Evolutionary conservation across 805 yeast genomes (phyloP).

Genomic region (Candida montana): DNA sequence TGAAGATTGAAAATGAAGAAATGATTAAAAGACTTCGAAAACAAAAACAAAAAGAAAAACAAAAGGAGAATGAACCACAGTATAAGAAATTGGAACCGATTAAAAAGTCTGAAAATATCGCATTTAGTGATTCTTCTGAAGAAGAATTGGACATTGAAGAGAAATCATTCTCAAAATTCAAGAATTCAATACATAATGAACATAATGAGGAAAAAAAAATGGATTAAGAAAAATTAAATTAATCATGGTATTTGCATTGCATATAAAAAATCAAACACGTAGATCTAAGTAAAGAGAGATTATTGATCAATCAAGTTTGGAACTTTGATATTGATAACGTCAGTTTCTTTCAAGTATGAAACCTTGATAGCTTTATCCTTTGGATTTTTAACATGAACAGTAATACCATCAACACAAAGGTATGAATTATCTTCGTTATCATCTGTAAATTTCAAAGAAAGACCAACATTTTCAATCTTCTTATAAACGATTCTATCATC

Average conservation of each 20-base stretch:
- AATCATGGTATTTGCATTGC: too few species aligned
- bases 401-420: constrained; percentile 22
- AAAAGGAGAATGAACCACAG: background rate
- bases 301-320: too few species aligned
- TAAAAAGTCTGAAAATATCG: background rate
- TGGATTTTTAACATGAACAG: constrained; percentile 14
- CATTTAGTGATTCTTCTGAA: constrained; percentile 3
- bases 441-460: constrained; percentile 8
- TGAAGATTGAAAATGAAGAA: constrained; percentile 26
- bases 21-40: constrained; percentile 24
- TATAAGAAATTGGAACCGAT: background rate
- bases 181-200: background rate
- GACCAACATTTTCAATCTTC: constrained; percentile 1
- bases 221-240: too few species aligned
- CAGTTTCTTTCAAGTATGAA: constrained; percentile 2
- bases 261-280: too few species aligned
- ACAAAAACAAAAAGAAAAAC: background rate
- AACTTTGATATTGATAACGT: constrained; percentile 1
- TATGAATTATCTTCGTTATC: constrained; percentile 12
- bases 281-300: too few species aligned
- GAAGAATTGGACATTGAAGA: constrained; percentile 9
- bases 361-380: constrained; percentile 17
- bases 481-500: constrained; percentile 9
- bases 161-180: constrained; percentile 8
- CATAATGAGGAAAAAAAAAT: too few species aligned